These are phyloP conservation scores for Kodamaea fungicola DNA, from an alignment of 1,139 yeast species.

Conservation along the genomic window DNA sequence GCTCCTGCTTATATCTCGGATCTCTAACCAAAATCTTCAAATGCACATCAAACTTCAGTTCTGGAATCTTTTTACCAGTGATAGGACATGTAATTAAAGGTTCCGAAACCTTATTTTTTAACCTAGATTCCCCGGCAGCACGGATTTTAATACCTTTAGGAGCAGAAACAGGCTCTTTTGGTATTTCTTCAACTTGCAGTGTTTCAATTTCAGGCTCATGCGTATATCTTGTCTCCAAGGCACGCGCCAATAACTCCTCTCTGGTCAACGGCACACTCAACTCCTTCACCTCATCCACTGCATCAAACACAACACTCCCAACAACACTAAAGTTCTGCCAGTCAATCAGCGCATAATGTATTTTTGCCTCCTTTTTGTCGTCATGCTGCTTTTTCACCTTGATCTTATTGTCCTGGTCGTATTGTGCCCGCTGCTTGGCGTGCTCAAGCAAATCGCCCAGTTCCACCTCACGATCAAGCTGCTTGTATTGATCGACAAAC, in stretches of 20 bases:
- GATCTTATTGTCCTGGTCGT: slow-evolving; percentile 34
- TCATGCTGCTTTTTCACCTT: slow-evolving; percentile 27
- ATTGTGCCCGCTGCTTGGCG: slow-evolving; percentile 59
- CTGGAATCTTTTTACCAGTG: slow-evolving; percentile 68
- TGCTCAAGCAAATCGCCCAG: slow-evolving; percentile 34
- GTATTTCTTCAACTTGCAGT: slow-evolving; percentile 9
- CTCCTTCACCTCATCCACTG: slow-evolving; percentile 59
- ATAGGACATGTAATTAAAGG: slow-evolving; percentile 64
- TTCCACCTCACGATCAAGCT: slow-evolving; percentile 4
- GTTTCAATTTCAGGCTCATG: slow-evolving; percentile 13
- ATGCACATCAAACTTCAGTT: slow-evolving; percentile 70
- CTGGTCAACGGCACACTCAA: slow-evolving; percentile 60
- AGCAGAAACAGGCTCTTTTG: slow-evolving; percentile 5
- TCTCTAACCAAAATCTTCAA: slow-evolving; percentile 70
- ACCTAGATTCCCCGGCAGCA: slow-evolving; percentile 67
- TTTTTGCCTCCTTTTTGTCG: slow-evolving; percentile 29
- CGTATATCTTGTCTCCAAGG: slow-evolving; percentile 40
- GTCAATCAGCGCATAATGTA: slow-evolving; percentile 72
- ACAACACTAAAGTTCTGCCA: slow-evolving; percentile 83
- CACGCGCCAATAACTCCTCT: slow-evolving; percentile 58
- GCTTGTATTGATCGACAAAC: slow-evolving; percentile 56
- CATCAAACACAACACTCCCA: slow-evolving; percentile 65
- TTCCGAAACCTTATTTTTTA: slow-evolving; percentile 33
- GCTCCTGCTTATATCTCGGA: slow-evolving; percentile 74
- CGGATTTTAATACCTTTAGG: slow-evolving; percentile 61